Base-by-base conservation (phyloP, 2,329 filamentous ascomycete species). In the Penicillium sp. region DNA sequence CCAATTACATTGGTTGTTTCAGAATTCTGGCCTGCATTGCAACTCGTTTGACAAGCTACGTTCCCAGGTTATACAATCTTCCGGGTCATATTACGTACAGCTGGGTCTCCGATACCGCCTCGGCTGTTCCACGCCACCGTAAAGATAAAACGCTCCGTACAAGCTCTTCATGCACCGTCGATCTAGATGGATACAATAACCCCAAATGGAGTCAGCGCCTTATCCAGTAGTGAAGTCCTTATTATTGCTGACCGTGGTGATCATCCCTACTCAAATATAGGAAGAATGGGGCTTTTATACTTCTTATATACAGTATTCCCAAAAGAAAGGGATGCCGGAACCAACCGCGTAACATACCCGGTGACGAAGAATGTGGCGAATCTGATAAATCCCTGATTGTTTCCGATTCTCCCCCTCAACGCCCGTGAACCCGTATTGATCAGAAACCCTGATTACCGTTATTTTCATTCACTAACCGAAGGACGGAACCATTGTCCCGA, bases 151-250 rank as follows among this genome's bases (percentile, higher is more conserved):
- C 23, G 34, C 36, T 13, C 36, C 36, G 10, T 49, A 48, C 46
- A 43, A 29, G 23, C 19, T 16, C 40, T 44, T 45, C 45, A 53
- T 61, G 60, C 60, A 62, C 32, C 10, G 60, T 62, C 56, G 60
- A 62, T 62, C 60, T 47, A 52, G 40, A 56, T 61, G 59, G 55
- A 56, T 51, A 56, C 47, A 35, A 55, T 42, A 26, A 26, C 51
- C 47, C 40, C 41, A 56, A 47, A 38, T 50, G 53, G 47, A 47
- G 38, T n/a, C 29, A 13, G 23, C 27, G 30, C 41, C 53, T 42
- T 46, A 58, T 56, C 47, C 49, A 59, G 56, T 59, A 56, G 42
- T 49, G 7, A 30, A 52, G 32, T 50, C 50, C 53, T 26, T 34
- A 54, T 38, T 53, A 16, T 10, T 50, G 43, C 50, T 52, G 50